These are phyloP conservation scores for Fusarium nisikadoi DNA, from an alignment of 2,329 filamentous ascomycete genomes.

Conservation along the genomic window DNA sequence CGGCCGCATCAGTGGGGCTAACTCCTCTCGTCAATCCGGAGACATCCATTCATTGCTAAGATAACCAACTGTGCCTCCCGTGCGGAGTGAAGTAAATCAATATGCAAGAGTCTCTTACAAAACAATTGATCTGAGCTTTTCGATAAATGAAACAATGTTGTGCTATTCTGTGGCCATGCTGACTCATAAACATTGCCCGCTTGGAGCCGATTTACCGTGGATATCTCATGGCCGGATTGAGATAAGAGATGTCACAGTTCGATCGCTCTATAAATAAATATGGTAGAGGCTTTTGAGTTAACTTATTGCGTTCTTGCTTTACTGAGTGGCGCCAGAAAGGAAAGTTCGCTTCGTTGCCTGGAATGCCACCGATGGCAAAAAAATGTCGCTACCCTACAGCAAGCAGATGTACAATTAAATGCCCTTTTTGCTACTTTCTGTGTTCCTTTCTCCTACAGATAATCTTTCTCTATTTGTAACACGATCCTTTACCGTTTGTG, in stretches of 20 bases:
- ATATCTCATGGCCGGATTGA: neutral
- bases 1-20: neutral
- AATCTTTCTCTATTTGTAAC: accelerated
- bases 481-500: accelerated
- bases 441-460: accelerated
- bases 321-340: accelerated
- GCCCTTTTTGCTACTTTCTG: accelerated
- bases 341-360: neutral
- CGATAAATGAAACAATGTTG: accelerated
- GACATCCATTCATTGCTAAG: neutral
- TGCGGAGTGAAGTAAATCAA: neutral
- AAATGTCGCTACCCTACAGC: neutral
- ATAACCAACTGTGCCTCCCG: neutral
- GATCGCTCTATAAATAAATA: neutral
- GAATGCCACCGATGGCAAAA: neutral
- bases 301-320: neutral
- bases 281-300: accelerated
- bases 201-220: accelerated
- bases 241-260: neutral
- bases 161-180: accelerated
- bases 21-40: accelerated
- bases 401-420: accelerated
- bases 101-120: accelerated
- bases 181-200: accelerated
- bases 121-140: neutral